phyloP scores from a whole-genome alignment of 2,329 filamentous ascomycete species.

The Verticillium longisporum region DNA sequence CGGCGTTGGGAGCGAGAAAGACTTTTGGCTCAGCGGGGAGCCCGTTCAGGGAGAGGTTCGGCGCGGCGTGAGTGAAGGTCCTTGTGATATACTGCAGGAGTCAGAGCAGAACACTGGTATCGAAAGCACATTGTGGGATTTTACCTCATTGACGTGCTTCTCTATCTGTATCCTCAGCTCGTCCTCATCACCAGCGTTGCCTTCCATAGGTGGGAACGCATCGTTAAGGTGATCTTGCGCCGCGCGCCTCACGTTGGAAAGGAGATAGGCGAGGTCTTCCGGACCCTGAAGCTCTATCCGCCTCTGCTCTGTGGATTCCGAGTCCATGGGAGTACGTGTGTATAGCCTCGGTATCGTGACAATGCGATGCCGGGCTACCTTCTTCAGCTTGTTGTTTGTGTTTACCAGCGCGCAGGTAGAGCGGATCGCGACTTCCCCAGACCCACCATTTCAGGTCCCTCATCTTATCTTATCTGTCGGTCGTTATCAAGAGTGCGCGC shows the following conservation, averaged over 20 bases:
- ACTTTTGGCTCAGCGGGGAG: slow-evolving; percentile 36
- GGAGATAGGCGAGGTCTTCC: slow-evolving; percentile 64
- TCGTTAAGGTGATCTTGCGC: slow-evolving; percentile 61
- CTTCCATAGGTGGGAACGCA: slow-evolving; percentile 59
- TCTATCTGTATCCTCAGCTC: slow-evolving; percentile 53
- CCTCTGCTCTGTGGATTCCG: slow-evolving; percentile 28
- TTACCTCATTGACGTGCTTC: slow-evolving; percentile 51
- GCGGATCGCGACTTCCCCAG: not conserved
- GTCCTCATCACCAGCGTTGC: slow-evolving; percentile 32
- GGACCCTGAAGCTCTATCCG: slow-evolving; percentile 75
- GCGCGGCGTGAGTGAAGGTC: slow-evolving; percentile 51
- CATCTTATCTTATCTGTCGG: not conserved
- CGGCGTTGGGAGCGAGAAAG: slow-evolving; percentile 23
- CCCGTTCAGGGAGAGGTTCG: slow-evolving; percentile 59
- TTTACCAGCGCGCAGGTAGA: not conserved
- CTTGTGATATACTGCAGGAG: slow-evolving; percentile 50
- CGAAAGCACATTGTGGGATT: slow-evolving; percentile 3
- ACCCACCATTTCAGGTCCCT: not conserved
- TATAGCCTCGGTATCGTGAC: not conserved
- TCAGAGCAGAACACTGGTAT: not conserved
- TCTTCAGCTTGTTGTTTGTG: not conserved
- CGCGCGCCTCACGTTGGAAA: slow-evolving; percentile 61
- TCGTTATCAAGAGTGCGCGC: not conserved
- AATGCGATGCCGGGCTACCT: not conserved
- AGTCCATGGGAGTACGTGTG: not conserved